phyloP scores from a whole-genome alignment of 1,284 basidiomycete species.

The Vanrija sp. region DNA sequence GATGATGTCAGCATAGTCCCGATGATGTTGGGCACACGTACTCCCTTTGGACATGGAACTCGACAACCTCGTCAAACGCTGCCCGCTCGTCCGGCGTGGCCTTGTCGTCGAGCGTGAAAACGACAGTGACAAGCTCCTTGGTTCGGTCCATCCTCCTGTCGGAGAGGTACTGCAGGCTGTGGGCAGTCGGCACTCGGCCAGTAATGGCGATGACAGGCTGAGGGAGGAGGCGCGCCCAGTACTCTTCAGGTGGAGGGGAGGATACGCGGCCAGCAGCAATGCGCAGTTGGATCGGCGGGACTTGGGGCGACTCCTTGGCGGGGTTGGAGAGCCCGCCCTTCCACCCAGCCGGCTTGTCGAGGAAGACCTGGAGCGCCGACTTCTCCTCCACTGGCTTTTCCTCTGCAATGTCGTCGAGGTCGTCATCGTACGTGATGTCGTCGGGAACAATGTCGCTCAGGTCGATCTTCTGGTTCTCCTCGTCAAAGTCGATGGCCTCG shows the following conservation, averaged over 20 bases:
- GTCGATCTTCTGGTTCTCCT: slow-evolving; percentile 32
- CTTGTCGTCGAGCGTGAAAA: slow-evolving; percentile 58
- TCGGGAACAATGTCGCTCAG: slow-evolving; percentile 34
- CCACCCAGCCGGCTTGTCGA: slow-evolving; percentile 28
- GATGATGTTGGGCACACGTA: slow-evolving; percentile 49
- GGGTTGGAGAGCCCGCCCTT: slow-evolving; percentile 32
- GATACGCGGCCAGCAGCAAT: slow-evolving; percentile 8
- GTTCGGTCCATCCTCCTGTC: slow-evolving; percentile 67
- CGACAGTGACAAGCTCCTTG: slow-evolving; percentile 75
- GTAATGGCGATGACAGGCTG: slow-evolving; percentile 30
- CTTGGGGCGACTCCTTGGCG: slow-evolving; percentile 14
- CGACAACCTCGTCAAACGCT: slow-evolving; percentile 61
- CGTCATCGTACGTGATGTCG: slow-evolving; percentile 4
- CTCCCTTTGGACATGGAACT: slow-evolving; percentile 70
- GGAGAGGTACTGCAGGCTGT: slow-evolving; percentile 67
- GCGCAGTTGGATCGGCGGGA: slow-evolving; percentile 22
- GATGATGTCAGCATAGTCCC: slow-evolving; percentile 15
- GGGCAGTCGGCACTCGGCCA: slow-evolving; percentile 72
- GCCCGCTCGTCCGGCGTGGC: slow-evolving; percentile 45
- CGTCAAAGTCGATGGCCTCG: slow-evolving; percentile 4
- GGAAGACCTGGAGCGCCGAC: slow-evolving; percentile 17
- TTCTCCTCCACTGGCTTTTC: slow-evolving; percentile 16
- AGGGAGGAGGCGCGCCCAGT: slow-evolving; percentile 33
- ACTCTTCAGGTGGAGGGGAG: neutral
- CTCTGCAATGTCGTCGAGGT: slow-evolving; percentile 6